Evolutionary conservation across 768 basidiomycete genomes (phyloP).

Genomic region (Lentinula raphanica): DNA sequence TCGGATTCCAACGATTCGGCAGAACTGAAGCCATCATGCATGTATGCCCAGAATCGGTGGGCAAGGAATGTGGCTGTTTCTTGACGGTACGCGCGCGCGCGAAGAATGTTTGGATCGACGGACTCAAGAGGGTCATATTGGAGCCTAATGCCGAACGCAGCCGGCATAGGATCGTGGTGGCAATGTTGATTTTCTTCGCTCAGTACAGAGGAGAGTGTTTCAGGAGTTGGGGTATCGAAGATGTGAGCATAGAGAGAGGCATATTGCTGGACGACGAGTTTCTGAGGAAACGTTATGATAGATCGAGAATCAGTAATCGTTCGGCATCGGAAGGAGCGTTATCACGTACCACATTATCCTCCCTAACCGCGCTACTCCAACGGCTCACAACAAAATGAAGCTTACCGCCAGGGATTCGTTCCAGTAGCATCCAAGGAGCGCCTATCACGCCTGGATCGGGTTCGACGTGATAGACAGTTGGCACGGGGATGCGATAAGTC

Average conservation of each 20-base stretch:
- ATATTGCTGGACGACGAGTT: not conserved
- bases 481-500: not conserved
- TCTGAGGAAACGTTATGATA: not conserved
- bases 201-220: not conserved
- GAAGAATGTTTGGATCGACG: not conserved
- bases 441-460: not conserved
- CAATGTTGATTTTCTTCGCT: not conserved
- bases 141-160: not conserved
- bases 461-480: not conserved
- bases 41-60: not conserved
- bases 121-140: no score
- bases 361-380: not conserved
- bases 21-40: not conserved
- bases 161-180: not conserved
- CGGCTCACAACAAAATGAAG: not conserved
- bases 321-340: no score
- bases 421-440: not conserved
- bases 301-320: not conserved
- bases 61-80: not conserved
- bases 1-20: not conserved
- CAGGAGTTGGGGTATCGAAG: not conserved
- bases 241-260: not conserved
- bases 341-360: not conserved
- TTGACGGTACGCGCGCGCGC: not conserved
- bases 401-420: not conserved